Conservation (phyloP, 1,284 basidiomycete species). For the Gastroboletus turbinatus region DNA sequence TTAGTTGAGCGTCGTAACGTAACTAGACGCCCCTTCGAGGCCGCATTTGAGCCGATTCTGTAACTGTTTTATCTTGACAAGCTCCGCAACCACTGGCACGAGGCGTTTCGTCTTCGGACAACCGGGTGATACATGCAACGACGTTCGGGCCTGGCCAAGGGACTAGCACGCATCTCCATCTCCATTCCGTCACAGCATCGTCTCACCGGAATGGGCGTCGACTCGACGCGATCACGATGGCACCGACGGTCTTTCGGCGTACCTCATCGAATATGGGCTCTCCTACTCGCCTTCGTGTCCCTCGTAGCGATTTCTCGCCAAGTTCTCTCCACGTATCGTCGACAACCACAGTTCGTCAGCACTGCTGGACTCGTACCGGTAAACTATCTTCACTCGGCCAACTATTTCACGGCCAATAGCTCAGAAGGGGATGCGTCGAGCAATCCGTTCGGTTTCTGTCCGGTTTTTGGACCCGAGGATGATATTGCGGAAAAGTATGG, state of each 20-base stretch:
- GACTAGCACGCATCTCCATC: constrained; percentile 58
- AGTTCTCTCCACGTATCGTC: constrained; percentile 42
- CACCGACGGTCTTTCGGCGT: constrained; percentile 59
- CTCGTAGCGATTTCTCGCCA: constrained; percentile 65
- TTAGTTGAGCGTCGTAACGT: not conserved
- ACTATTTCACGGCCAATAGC: constrained; percentile 38
- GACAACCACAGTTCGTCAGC: constrained; percentile 40
- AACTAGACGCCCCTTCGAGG: not conserved
- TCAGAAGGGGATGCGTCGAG: constrained; percentile 46
- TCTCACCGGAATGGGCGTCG: constrained; percentile 44
- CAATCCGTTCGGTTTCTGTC: constrained; percentile 89
- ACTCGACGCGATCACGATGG: constrained; percentile 44
- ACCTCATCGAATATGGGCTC: constrained; percentile 70
- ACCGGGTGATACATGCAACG: constrained; percentile 50
- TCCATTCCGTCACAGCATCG: constrained; percentile 43
- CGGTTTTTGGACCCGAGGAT: constrained; percentile 81
- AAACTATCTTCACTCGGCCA: constrained; percentile 53
- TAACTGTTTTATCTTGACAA: not conserved
- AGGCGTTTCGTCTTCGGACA: not conserved
- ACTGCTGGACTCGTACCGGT: constrained; percentile 57
- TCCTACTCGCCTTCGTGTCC: constrained; percentile 53
- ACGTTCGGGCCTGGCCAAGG: constrained; percentile 45
- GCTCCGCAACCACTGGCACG: constrained; percentile 3
- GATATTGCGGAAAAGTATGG: constrained; percentile 78
- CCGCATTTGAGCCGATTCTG: not conserved